phyloP scores from a whole-genome alignment of 1,284 basidiomycete genomes.

The Ustilago xerochloae region DNA sequence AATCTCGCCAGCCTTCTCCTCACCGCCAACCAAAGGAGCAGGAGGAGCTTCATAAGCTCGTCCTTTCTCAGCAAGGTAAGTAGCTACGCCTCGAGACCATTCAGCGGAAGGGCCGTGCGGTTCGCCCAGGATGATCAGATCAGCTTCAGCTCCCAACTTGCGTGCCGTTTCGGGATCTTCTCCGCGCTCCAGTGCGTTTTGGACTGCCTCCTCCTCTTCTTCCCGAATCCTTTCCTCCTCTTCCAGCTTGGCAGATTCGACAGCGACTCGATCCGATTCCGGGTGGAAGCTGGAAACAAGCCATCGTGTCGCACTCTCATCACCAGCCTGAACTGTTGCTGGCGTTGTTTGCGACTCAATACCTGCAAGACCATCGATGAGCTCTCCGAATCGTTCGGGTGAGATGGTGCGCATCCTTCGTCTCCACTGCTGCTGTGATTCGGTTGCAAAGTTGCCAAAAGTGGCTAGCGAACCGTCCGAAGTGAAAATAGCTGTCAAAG shows the following conservation, averaged over 20 bases:
- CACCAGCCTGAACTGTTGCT: not conserved
- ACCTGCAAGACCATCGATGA: constrained; percentile 45
- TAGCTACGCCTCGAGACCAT: constrained; percentile 64
- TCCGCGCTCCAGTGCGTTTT: constrained; percentile 62
- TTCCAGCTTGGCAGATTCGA: constrained; percentile 48
- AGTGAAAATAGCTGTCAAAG: constrained; percentile 40
- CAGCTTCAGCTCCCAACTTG: constrained; percentile 63
- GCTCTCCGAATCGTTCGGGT: constrained; percentile 45
- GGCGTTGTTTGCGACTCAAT: constrained; percentile 9
- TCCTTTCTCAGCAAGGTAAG: constrained; percentile 59
- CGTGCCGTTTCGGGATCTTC: constrained; percentile 60
- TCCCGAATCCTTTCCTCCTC: constrained; percentile 50
- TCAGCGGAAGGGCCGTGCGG: constrained; percentile 56
- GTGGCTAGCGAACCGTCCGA: constrained; percentile 38
- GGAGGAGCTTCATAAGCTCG: constrained; percentile 61
- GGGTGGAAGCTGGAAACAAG: constrained; percentile 45
- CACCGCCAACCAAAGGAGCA: constrained; percentile 15
- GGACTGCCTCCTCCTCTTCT: constrained; percentile 60
- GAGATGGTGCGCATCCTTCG: constrained; percentile 43
- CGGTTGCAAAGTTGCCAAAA: constrained; percentile 37
- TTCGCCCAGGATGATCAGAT: constrained; percentile 66
- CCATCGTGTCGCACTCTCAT: constrained; percentile 24
- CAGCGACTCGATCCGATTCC: constrained; percentile 42
- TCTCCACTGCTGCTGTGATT: constrained; percentile 39
- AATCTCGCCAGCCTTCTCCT: constrained; percentile 5